Evolutionary conservation across 2,329 filamentous ascomycete genomes (phyloP).

Genomic region (Colletotrichum theobromicola): DNA sequence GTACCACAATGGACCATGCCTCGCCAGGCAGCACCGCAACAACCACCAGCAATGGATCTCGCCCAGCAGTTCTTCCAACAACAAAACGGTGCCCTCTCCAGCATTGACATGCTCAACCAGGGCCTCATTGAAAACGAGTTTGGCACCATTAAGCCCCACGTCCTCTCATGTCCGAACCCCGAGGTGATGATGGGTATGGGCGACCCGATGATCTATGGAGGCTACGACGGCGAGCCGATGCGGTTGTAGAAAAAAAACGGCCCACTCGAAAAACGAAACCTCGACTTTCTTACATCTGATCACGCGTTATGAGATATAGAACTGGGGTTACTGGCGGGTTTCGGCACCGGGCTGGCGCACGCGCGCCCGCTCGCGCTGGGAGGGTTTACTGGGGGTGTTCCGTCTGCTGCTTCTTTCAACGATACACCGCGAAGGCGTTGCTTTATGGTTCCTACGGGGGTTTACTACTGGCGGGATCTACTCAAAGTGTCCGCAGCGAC

Average conservation of each 20-base stretch:
- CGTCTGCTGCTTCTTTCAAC: neutral
- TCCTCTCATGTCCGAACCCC: constrained; percentile 55
- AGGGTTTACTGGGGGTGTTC: neutral
- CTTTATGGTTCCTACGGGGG: too few species aligned
- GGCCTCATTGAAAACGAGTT: constrained; percentile 58
- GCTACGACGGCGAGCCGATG: constrained; percentile 52
- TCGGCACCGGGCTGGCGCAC: neutral
- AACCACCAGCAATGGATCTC: constrained; percentile 38
- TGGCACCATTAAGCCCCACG: constrained; percentile 60
- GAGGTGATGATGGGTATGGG: constrained; percentile 63
- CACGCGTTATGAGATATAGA: constrained; percentile 5
- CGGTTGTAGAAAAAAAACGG: constrained; percentile 36
- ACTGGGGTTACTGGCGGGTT: neutral
- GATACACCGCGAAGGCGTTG: constrained; percentile 22
- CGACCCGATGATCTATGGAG: constrained; percentile 64
- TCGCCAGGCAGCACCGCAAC: constrained; percentile 19
- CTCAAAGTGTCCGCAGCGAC: neutral
- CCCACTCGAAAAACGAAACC: neutral
- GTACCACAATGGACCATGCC: constrained; percentile 22
- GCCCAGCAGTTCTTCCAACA: constrained; percentile 46
- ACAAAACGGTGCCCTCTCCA: constrained; percentile 43
- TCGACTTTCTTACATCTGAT: neutral
- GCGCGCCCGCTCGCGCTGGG: neutral
- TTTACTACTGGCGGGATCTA: neutral
- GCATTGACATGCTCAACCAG: constrained; percentile 53